Evolutionary conservation across 78 protist species (phyloP), one percentile per base, ranked within the genome.

Genomic region (Blattamonas nauphoetae): DNA sequence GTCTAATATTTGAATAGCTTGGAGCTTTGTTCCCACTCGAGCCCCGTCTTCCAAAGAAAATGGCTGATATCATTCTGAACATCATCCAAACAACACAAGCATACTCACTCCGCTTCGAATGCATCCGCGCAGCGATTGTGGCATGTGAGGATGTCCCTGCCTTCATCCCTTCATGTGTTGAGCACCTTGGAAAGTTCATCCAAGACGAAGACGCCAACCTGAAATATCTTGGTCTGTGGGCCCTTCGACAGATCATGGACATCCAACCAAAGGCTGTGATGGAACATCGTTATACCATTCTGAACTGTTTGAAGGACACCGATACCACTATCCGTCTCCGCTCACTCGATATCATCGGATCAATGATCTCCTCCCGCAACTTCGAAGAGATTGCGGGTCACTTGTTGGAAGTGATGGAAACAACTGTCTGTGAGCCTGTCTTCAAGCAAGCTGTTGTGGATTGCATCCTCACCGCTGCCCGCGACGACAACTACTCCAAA

Each of bases 41-140:
- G 89, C 89, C 89, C 2, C 3, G 87, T 1, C 55, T 87, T 36
- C 82, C 43, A 2, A 78, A 87, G 45, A 78, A 80, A 34, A 2
- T 87, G 43, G 86, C 38, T 1, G 41, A 38, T 34, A 77, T 83
- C 41, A 44, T 87, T 41, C 1, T 2, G 38, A 33, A 87, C 36
- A 2, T 87, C 42, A 45, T 87, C 1, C 3, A 21, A 3, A 6
- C 85, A 1, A 41, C 44, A 5, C 45, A 5, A 0, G 81, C 89
- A 32, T 55, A 35, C 41, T 38, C 42, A 1, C 64, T 87, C 63
- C 45, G 2, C 21, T 79, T 63, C 35, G 89, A 87, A 2, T 45
- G 78, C 55, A 36, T 87, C 55, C 5, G 5, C 36, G 1, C 55
- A 29, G 86, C 79, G 5, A 38, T 87, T 6, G 3, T 3, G 3